Evolutionary conservation across 345 rosid species (phyloP), one percentile per base, ranked within the genome.

Genomic region (Limnanthes douglasii): DNA sequence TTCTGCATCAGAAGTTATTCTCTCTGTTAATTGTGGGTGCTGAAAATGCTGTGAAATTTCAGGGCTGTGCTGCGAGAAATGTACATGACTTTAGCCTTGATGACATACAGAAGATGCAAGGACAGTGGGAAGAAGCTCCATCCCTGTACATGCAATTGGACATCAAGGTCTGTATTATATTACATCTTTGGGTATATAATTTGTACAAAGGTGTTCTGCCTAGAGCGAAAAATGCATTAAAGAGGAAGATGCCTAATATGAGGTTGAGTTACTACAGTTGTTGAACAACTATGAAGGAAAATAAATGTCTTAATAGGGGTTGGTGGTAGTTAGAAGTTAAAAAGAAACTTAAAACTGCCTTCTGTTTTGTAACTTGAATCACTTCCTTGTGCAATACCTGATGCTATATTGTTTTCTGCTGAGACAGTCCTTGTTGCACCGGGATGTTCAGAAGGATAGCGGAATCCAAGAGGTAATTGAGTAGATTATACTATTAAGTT

Each of bases 51-150:
- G 26, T 49, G 22, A 34, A 41, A 48, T 56, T 50, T 36, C 74
- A 88, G 97, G 97, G 97, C 21, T 88, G 97, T 57, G 90, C 97
- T 16, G 97, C 93, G 38, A 76, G 97, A 67, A 83, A 88, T 44
- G 66, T 88, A 31, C 95, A 83, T 51, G 78, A 93, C 32, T 72
- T 88, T 63, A 69, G 78, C 51, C 51, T 72, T 30, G 84, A 74
- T 53, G 81, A 76, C 46, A 68, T 88, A 50, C 74, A 68, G 45
- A 55, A 59, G 71, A 88, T 88, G 95, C 81, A 78, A 27, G 64
- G 49, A 40, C 78, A 55, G 50, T 83, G 93, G 93, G 93, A 88
- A 54, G 90, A 83, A 60, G 70, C 86, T 54, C 92, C 97, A 16
- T 43, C 68, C 11, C 54, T 83, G 37, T 83, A 83, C 62, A 54